phyloP scores from a whole-genome alignment of 768 basidiomycete species.

The Suillus subaureus region DNA sequence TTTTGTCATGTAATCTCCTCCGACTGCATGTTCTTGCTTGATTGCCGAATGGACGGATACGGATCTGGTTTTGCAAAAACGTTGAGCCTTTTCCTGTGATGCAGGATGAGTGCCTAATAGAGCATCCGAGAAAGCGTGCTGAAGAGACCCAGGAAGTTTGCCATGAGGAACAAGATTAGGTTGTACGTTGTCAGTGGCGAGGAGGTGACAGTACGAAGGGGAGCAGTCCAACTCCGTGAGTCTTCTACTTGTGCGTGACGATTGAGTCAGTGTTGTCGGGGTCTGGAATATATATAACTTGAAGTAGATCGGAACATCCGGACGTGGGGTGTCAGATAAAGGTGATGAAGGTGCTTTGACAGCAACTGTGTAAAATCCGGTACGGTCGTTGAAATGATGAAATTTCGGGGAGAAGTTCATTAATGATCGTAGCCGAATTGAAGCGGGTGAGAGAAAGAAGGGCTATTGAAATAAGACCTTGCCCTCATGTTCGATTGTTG shows the following conservation, averaged over 20 bases:
- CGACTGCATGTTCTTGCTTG: slow-evolving; percentile 1
- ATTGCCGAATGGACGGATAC: slow-evolving; percentile 23
- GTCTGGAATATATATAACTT: slow-evolving; percentile 30
- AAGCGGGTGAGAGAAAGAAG: not conserved
- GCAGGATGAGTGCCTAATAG: slow-evolving; percentile 60
- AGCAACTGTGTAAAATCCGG: slow-evolving; percentile 63
- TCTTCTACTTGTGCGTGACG: not conserved
- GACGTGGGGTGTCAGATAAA: slow-evolving; percentile 26
- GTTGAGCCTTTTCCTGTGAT: slow-evolving; percentile 57
- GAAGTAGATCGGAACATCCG: slow-evolving; percentile 46
- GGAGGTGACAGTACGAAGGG: slow-evolving; percentile 27
- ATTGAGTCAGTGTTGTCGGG: slow-evolving; percentile 42
- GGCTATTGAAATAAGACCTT: slow-evolving; percentile 14
- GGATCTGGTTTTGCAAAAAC: slow-evolving; percentile 66
- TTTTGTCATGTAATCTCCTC: slow-evolving; percentile 41
- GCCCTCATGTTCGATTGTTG: slow-evolving; percentile 32
- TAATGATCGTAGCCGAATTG: slow-evolving; percentile 53
- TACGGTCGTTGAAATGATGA: slow-evolving; percentile 76
- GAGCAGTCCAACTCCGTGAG: slow-evolving; percentile 24
- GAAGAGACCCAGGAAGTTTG: slow-evolving; percentile 55
- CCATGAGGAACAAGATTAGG: slow-evolving; percentile 41
- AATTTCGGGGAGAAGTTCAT: slow-evolving; percentile 68
- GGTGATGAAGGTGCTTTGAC: slow-evolving; percentile 48
- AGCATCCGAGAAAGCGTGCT: slow-evolving; percentile 62
- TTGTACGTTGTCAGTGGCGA: slow-evolving; percentile 40